Base-by-base conservation (phyloP, 208 protist genomes). In the Leishmania gerbilli region DNA sequence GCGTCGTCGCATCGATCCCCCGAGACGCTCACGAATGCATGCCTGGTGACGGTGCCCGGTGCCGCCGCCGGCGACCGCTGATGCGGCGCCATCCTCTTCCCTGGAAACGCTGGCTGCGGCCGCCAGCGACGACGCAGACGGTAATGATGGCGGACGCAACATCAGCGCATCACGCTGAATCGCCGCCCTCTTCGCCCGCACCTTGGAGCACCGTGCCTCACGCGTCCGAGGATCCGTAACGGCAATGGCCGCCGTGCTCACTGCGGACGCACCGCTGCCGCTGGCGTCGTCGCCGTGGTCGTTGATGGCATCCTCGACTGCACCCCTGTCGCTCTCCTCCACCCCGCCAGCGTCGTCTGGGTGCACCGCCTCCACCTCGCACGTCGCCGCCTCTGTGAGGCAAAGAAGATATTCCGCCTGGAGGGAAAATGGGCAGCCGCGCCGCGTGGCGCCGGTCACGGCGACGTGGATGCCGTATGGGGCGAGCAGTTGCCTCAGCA, bases 401-500 rank as follows among this genome's bases (percentile, higher is more conserved):
- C 86, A 84, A 27, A 95, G 47, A 27, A 95, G 37, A 69, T 89
- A 89, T 45, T 83, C 81, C 1, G 84, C 88, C 53, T 76, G 65
- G 0, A 40, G 13, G 5, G 83, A 83, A 8, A 85, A 79, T 17
- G 93, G 93, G 82, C 84, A 87, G 62, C 93, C 93, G 13, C 86
- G 84, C 4, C 93, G 87, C 67, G 85, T 68, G 49, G 27, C 60
- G 11, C 93, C 93, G 24, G 79, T 84, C 56, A 92, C 58, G 60
- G 85, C 64, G 58, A 95, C 88, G n/a, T 77, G 56, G 31, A 91
- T 77, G 31, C 91, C 91, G 68, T 88, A 88, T 21, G 88, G 84
- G 17, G 55, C 60, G 34, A 97, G 82, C 60, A 90, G 71, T 40
- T 60, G 49, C 40, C 65, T 40, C 64, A 97, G 34, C 31, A 86